phyloP scores from a whole-genome alignment of 371 early-diverging fungal genomes.

The Mucor velutinosus region DNA sequence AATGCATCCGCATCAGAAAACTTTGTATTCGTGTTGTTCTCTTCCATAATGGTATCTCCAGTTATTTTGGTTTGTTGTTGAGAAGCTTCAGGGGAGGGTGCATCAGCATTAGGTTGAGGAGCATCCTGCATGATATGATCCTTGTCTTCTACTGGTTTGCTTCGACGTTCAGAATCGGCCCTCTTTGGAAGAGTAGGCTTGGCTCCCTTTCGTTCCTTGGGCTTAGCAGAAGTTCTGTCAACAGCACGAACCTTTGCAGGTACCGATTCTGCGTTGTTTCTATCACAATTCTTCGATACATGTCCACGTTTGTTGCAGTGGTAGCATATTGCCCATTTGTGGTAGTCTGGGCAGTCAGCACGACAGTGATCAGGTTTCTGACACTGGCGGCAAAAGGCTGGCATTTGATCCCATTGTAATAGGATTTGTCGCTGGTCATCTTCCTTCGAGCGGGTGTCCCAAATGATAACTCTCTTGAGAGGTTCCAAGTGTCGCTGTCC shows the following conservation, averaged over 20 bases:
- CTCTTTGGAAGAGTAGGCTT: no score
- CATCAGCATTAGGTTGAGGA: no score
- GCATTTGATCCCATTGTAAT: conserved; percentile 1
- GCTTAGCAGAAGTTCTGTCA: not conserved
- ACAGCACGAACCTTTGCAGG: not conserved
- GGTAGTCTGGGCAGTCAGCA: not conserved
- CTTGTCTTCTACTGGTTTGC: no score
- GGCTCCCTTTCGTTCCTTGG: not conserved
- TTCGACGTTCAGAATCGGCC: no score
- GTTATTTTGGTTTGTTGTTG: no score
- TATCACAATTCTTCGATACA: not conserved
- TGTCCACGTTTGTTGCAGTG: conserved; percentile 3
- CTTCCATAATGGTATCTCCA: no score
- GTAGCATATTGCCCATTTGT: not conserved
- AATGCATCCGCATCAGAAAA: no score
- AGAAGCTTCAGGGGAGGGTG: no score
- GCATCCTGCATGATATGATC: no score
- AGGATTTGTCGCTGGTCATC: not conserved
- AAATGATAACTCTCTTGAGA: not conserved
- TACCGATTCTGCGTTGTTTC: not conserved
- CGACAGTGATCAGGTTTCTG: not conserved
- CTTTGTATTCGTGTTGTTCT: no score
- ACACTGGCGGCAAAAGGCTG: not conserved
- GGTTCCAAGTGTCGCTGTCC: not conserved
- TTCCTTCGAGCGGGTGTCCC: not conserved